A percentile compares a stretch with the other conserved stretches of the same genome.
Evolutionary conservation across 2,329 filamentous ascomycete species (phyloP).

Genomic region (Thermoascus crustaceus): DNA sequence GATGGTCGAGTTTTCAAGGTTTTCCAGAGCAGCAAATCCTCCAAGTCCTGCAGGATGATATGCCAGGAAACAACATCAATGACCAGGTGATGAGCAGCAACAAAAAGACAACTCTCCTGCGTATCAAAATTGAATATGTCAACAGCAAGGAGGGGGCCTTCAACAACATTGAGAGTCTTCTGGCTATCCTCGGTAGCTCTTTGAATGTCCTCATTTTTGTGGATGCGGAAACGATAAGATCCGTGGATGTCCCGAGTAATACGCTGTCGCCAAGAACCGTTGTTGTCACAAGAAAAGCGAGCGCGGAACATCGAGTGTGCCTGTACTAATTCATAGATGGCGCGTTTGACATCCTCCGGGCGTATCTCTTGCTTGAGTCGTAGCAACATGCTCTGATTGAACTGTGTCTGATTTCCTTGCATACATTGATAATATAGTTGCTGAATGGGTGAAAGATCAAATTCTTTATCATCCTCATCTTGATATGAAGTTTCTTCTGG

Average conservation of each 20-base stretch:
- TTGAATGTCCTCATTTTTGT: constrained; percentile 5
- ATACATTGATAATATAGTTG: constrained; percentile 14
- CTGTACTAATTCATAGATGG: constrained; percentile 10
- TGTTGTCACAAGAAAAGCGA: constrained; percentile 10
- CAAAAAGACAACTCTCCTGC: constrained; percentile 6
- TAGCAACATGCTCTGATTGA: constrained; percentile 16
- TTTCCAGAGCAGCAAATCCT: constrained; percentile 7
- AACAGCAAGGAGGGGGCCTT: constrained; percentile 6
- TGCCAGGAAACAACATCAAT: constrained; percentile 18
- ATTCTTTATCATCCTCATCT: constrained; percentile 9
- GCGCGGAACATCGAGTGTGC: constrained; percentile 17
- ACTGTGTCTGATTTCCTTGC: constrained; percentile 10
- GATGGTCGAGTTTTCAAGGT: neutral
- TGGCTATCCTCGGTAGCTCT: constrained; percentile 6
- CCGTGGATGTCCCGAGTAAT: constrained; percentile 3
- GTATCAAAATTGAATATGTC: constrained; percentile 2
- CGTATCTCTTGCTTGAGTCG: neutral
- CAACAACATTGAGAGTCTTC: constrained; percentile 5
- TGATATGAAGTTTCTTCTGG: constrained; percentile 5
- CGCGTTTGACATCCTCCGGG: constrained; percentile 4
- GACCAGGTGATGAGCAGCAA: constrained; percentile 15
- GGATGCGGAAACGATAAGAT: constrained; percentile 4
- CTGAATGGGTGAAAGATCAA: constrained; percentile 18
- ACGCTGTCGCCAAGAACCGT: constrained; percentile 13
- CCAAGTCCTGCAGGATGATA: constrained; percentile 16